These are phyloP conservation scores for Neurospora tetraspora DNA, from an alignment of 495 filamentous ascomycete genomes.

Conservation along the genomic window DNA sequence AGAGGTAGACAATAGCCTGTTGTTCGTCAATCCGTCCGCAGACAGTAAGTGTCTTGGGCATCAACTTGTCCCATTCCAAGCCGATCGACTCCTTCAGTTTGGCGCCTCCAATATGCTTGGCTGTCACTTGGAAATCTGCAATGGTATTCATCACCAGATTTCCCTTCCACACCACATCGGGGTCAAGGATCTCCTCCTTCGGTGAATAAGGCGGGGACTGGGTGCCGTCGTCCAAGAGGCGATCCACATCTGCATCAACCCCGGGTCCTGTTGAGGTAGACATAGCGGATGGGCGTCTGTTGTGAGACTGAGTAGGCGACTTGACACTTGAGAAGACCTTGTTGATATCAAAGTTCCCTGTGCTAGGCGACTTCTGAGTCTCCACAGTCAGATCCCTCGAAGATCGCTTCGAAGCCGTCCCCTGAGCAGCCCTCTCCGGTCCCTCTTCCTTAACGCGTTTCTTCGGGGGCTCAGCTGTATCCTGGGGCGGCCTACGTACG, in stretches of 20 bases:
- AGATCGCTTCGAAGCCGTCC: slow-evolving; percentile 1
- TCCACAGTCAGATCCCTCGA: slow-evolving; percentile 35
- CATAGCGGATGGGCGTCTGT: slow-evolving; percentile 31
- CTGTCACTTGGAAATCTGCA: slow-evolving; percentile 61
- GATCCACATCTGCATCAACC: slow-evolving; percentile 80
- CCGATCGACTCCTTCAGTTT: slow-evolving; percentile 49
- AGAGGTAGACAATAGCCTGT: slow-evolving; percentile 81
- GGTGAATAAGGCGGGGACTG: slow-evolving; percentile 85
- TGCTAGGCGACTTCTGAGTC: slow-evolving; percentile 37
- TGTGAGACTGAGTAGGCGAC: slow-evolving; percentile 39
- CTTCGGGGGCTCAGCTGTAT: slow-evolving; percentile 11
- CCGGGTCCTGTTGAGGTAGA: slow-evolving; percentile 40
- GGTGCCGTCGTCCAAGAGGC: slow-evolving; percentile 72
- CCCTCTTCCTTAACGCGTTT: slow-evolving; percentile 20
- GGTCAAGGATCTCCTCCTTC: slow-evolving; percentile 46
- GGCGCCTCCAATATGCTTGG: slow-evolving; percentile 73
- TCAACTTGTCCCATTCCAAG: slow-evolving; percentile 58
- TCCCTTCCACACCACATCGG: slow-evolving; percentile 74
- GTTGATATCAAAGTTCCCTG: slow-evolving; percentile 57
- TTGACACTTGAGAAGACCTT: slow-evolving; percentile 59
- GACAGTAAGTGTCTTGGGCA: slow-evolving; percentile 58
- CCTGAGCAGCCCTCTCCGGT: slow-evolving; percentile 4
- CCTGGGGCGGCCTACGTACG: slow-evolving; percentile 23
- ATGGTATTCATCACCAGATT: slow-evolving; percentile 66
- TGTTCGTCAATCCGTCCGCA: slow-evolving; percentile 75